Evolutionary conservation across 805 yeast genomes (phyloP).

Genomic region (Zygoascus bituminiphila): DNA sequence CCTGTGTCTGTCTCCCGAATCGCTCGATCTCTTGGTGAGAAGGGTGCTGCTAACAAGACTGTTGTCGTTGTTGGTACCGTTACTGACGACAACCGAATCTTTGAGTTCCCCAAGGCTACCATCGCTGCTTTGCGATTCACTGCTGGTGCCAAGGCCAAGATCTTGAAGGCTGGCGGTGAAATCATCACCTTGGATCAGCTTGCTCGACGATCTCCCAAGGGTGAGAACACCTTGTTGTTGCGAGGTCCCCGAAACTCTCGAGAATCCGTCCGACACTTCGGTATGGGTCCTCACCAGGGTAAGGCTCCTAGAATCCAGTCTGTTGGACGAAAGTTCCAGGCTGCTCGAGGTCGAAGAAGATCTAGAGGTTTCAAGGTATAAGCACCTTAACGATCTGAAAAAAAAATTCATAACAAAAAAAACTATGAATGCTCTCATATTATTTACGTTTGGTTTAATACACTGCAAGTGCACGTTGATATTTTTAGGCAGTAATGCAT

Average conservation of each 20-base stretch:
- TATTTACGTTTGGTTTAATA: conserved; percentile 2
- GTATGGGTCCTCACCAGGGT: conserved; percentile 99
- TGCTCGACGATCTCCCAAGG: conserved; percentile 98
- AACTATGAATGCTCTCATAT: neutral
- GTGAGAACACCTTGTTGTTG: conserved; percentile 94
- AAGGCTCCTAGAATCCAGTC: conserved; percentile 98
- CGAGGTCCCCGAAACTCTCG: conserved; percentile 99
- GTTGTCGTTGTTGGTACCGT: conserved; percentile 99
- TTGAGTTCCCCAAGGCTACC: conserved; percentile 91
- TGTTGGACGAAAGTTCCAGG: conserved; percentile 99
- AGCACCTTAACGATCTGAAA: conserved; percentile 24
- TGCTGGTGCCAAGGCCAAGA: conserved; percentile 97
- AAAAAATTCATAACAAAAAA: neutral
- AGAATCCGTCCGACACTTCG: conserved; percentile 99
- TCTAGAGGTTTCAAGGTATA: conserved; percentile 99
- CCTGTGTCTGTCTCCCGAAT: conserved; percentile 96
- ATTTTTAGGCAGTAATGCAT: neutral
- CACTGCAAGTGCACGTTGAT: neutral
- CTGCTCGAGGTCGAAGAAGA: conserved; percentile 99
- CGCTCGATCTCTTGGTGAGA: conserved; percentile 70
- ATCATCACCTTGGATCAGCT: conserved; percentile 98
- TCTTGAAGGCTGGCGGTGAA: conserved; percentile 98
- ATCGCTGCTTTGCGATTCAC: conserved; percentile 99
- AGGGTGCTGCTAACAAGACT: conserved; percentile 83
- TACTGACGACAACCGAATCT: conserved; percentile 94